A percentile compares a stretch with the other conserved stretches of the same genome.
These are phyloP conservation scores for Phytopythium boreale DNA, from an alignment of 352 stramenopile genomes.

Conservation along the genomic window DNA sequence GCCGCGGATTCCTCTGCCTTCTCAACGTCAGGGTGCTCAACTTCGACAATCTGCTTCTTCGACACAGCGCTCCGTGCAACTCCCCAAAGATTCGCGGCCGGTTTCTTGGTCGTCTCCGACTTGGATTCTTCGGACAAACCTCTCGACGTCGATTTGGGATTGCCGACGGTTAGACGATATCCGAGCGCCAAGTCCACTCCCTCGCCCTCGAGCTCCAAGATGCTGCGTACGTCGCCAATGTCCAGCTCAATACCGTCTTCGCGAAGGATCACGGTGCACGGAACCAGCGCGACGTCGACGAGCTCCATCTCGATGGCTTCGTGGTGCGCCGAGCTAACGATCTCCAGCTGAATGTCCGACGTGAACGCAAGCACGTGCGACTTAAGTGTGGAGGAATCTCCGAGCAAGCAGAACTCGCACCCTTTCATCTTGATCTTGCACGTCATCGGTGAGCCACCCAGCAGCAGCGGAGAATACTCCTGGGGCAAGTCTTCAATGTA, in stretches of 20 bases:
- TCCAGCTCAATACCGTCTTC: conserved; percentile 76
- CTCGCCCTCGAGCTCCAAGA: conserved; percentile 85
- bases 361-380: conserved; percentile 83
- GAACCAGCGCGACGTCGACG: conserved; percentile 75
- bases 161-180: conserved; percentile 61
- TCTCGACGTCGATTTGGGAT: conserved; percentile 22
- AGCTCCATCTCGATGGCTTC: conserved; percentile 76
- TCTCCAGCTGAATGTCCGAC: conserved; percentile 60
- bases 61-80: conserved; percentile 44
- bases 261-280: conserved; percentile 59
- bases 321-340: conserved; percentile 55
- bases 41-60: conserved; percentile 63
- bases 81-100: conserved; percentile 48
- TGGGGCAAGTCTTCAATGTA: conserved; percentile 60
- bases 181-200: conserved; percentile 76
- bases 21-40: conserved; percentile 44
- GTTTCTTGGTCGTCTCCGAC: conserved; percentile 19
- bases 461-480: conserved; percentile 66
- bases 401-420: conserved; percentile 76
- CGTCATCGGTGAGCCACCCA: conserved; percentile 51
- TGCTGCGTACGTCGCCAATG: conserved; percentile 64
- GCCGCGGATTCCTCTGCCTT: conserved; percentile 30
- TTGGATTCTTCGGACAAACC: conserved; percentile 11
- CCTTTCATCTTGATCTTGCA: conserved; percentile 49
- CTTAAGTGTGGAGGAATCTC: conserved; percentile 65